phyloP scores from a whole-genome alignment of 2,329 filamentous ascomycete genomes.

The Paraconiothyrium sp. region DNA sequence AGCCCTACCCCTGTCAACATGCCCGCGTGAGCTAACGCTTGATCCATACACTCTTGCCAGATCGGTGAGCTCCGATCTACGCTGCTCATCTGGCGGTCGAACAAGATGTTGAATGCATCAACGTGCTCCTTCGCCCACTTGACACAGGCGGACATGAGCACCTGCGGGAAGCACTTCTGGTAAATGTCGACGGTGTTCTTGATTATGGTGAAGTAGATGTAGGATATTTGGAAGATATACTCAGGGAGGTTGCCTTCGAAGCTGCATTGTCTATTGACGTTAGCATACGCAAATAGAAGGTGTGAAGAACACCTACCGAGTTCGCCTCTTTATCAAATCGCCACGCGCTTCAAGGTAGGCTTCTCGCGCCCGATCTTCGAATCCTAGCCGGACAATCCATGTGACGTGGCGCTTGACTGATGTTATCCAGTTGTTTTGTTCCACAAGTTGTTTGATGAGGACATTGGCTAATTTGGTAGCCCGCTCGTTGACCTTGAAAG shows the following conservation, averaged over 20 bases:
- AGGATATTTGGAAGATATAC: slow-evolving; percentile 95
- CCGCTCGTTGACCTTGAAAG: slow-evolving; percentile 87
- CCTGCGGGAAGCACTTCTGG: slow-evolving; percentile 78
- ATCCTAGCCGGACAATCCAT: slow-evolving; percentile 87
- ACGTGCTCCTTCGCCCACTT: slow-evolving; percentile 98
- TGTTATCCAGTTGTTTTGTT: slow-evolving; percentile 77
- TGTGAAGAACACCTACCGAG: slow-evolving; percentile 66
- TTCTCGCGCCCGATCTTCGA: slow-evolving; percentile 87
- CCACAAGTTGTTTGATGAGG: slow-evolving; percentile 78
- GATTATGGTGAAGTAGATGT: slow-evolving; percentile 94
- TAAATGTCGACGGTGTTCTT: slow-evolving; percentile 92
- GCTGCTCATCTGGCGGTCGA: slow-evolving; percentile 86
- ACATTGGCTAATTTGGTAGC: slow-evolving; percentile 79
- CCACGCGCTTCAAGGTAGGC: slow-evolving; percentile 84
- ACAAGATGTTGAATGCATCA: slow-evolving; percentile 85
- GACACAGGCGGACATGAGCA: slow-evolving; percentile 92
- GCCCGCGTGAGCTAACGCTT: slow-evolving; percentile 80
- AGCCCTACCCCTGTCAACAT: slow-evolving; percentile 86
- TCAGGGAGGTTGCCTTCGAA: slow-evolving; percentile 93
- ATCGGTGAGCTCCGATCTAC: slow-evolving; percentile 78
- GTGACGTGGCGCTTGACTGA: slow-evolving; percentile 83
- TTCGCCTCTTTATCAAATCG: slow-evolving; percentile 80
- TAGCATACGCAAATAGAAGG: slow-evolving; percentile 23
- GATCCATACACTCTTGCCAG: slow-evolving; percentile 84
- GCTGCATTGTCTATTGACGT: slow-evolving; percentile 77